Base-by-base conservation (phyloP, 805 yeast species). In the Candida endomychidarum region DNA sequence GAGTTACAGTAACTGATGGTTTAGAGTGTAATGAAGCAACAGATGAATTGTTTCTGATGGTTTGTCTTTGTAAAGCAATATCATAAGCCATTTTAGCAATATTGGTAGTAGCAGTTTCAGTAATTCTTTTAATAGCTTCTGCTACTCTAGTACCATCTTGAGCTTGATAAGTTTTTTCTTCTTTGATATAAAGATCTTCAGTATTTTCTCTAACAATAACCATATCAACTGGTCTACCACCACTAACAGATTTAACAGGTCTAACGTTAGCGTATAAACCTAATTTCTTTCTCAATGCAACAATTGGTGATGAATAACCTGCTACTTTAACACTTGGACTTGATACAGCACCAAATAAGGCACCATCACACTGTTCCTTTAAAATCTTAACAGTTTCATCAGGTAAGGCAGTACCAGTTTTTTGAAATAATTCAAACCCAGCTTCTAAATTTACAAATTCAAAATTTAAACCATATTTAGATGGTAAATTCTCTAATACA, bases 201-300 rank as follows among this genome's bases (percentile, higher is more conserved):
- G 99, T 93, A 76, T 93, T 93, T 70, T 93, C 99, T 64, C 99
- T 86, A 26, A 93, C 99, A 63, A 93, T 93, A 21, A 93, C 96
- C 88, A 93, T 83, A 64, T 93, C 99, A 37, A 90, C 96, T 25
- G 95, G 90, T 66, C 88, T 81, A 51, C 87, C 90, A 39, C 90
- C 91, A 28, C 78, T 82, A 27, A 90, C 97, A 37, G 93, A 83
- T 70, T 93, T 93, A 52, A 93, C 98, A 3, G 99, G 99, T 64
- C 99, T 85, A 37, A 93, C 96, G 55, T 93, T 93, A 54, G 99
- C 99, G 63, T 86, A 93, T 39, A 93, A 74, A 7, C 96, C 97
- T 66, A 93, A 60, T 66, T 86, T 86, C 78, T 91, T 93, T 73
- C 99, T 84, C 58, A 93, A 75, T n/a, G 98, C 98, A 40, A 93